These are phyloP conservation scores for Phoma sp. DNA, from an alignment of 2,329 filamentous ascomycete genomes.

Conservation along the genomic window DNA sequence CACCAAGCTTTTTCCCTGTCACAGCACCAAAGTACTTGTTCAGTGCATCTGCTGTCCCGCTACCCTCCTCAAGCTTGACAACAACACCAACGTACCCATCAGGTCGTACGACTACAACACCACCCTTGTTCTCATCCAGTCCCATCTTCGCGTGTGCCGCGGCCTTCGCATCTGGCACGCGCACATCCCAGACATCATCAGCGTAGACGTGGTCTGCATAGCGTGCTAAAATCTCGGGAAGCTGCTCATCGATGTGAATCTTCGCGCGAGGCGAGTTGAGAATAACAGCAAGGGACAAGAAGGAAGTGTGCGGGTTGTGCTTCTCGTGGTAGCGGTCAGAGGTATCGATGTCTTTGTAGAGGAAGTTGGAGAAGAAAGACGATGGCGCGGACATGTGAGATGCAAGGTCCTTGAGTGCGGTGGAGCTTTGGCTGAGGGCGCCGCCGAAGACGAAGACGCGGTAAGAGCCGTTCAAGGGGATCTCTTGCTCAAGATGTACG, in stretches of 20 bases:
- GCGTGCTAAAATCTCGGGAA: slow-evolving; percentile 74
- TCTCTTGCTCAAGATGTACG: slow-evolving; percentile 87
- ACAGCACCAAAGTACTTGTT: slow-evolving; percentile 84
- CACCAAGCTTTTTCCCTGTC: slow-evolving; percentile 65
- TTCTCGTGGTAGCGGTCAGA: slow-evolving; percentile 71
- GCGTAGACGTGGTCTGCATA: slow-evolving; percentile 87
- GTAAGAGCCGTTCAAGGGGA: slow-evolving; percentile 88
- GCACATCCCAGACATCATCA: slow-evolving; percentile 78
- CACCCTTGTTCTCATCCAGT: slow-evolving; percentile 74
- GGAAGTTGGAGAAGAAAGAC: slow-evolving; percentile 76
- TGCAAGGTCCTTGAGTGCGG: slow-evolving; percentile 75
- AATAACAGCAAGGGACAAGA: slow-evolving; percentile 81
- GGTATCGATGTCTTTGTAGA: slow-evolving; percentile 65
- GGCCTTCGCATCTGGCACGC: slow-evolving; percentile 73
- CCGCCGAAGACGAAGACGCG: slow-evolving; percentile 88
- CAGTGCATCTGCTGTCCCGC: slow-evolving; percentile 80
- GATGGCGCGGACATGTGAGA: slow-evolving; percentile 67
- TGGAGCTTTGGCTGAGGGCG: slow-evolving; percentile 62
- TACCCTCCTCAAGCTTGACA: slow-evolving; percentile 75
- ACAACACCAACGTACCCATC: slow-evolving; percentile 88
- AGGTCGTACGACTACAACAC: slow-evolving; percentile 82
- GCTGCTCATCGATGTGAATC: slow-evolving; percentile 75
- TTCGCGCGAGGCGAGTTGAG: slow-evolving; percentile 71
- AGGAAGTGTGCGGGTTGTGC: slow-evolving; percentile 83
- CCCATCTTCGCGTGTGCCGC: slow-evolving; percentile 89